phyloP scores from a whole-genome alignment of 345 rosid genomes.

The Eucalyptus melliodora region DNA sequence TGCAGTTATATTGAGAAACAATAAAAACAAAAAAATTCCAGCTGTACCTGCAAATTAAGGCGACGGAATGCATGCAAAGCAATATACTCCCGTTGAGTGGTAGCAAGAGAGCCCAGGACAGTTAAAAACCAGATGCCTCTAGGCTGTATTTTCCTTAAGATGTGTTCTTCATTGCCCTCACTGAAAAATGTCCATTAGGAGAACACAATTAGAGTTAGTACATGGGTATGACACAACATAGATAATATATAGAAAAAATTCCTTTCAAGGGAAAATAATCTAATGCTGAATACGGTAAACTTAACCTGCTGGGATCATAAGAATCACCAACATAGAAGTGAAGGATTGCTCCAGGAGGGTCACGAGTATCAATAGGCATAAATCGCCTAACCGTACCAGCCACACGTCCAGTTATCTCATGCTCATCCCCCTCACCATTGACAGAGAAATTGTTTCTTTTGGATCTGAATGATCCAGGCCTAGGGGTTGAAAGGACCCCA shows the following conservation, averaged over 20 bases:
- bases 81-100: slow-evolving; percentile 97
- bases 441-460: slow-evolving; percentile 30
- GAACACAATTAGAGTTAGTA: background rate
- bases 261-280: background rate
- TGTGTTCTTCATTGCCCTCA: slow-evolving; percentile 71
- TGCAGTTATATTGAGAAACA: background rate
- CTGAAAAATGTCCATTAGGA: slow-evolving; percentile 23
- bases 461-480: slow-evolving; percentile 65
- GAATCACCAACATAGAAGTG: slow-evolving; percentile 94
- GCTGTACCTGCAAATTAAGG: slow-evolving; percentile 77
- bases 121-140: slow-evolving; percentile 83
- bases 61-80: slow-evolving; percentile 98
- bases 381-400: slow-evolving; percentile 95
- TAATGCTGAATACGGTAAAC: background rate
- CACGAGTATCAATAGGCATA: slow-evolving; percentile 85
- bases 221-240: background rate
- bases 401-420: slow-evolving; percentile 66
- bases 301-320: slow-evolving; percentile 53
- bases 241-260: background rate
- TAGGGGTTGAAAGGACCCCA: slow-evolving; percentile 76
- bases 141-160: slow-evolving; percentile 77
- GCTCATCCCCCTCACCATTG: slow-evolving; percentile 50
- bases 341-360: slow-evolving; percentile 93
- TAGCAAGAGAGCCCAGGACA: slow-evolving; percentile 97
- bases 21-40: background rate